phyloP scores from a whole-genome alignment of 2,329 filamentous ascomycete genomes.

The Aspergillus pseudoviridinutans region DNA sequence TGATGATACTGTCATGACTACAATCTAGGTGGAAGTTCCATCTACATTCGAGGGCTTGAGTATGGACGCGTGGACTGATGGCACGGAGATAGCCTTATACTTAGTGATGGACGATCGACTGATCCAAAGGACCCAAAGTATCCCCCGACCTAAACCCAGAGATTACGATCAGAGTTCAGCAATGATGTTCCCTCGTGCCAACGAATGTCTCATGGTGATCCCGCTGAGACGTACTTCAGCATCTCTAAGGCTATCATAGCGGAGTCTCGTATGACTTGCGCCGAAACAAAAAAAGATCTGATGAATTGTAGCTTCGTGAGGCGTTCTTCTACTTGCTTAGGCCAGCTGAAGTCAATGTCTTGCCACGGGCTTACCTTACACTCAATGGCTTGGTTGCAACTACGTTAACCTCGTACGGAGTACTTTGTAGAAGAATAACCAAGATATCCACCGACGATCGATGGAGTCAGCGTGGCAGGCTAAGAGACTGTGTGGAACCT shows the following conservation, averaged over 20 bases:
- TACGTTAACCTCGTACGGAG: neutral
- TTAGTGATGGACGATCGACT: neutral
- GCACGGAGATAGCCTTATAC: neutral
- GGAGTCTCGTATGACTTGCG: neutral
- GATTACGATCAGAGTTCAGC: neutral
- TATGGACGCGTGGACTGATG: constrained; percentile 5
- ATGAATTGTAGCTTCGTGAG: neutral
- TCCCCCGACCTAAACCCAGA: neutral
- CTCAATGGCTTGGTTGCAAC: neutral
- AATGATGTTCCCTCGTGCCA: neutral
- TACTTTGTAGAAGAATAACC: neutral
- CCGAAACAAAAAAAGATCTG: neutral
- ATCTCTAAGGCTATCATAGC: neutral
- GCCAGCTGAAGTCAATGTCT: neutral
- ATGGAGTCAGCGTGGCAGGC: neutral
- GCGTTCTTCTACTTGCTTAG: neutral
- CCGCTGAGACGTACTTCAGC: neutral
- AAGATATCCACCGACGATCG: neutral
- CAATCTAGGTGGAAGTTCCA: constrained; percentile 9
- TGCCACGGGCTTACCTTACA: neutral
- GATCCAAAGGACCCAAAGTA: neutral
- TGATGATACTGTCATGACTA: constrained; percentile 26
- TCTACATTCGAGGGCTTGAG: constrained; percentile 16
- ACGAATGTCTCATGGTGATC: neutral
- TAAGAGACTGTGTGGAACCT: neutral